phyloP scores from a whole-genome alignment of 805 yeast species.

The Saccharomycopsis selenospora region DNA sequence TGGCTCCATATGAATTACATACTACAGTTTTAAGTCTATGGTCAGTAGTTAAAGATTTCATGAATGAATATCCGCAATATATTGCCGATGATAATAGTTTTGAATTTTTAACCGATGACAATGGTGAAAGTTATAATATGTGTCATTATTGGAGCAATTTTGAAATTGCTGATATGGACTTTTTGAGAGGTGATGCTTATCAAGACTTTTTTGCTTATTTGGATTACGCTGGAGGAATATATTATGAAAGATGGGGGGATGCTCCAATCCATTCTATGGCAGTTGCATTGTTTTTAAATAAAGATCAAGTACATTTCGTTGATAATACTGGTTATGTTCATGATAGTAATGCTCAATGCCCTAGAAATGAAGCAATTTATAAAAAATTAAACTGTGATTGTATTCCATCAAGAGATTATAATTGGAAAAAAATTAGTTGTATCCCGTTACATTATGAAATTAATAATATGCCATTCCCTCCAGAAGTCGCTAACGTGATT shows the following conservation, averaged over 20 bases:
- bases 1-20: slow-evolving; percentile 45
- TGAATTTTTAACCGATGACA: slow-evolving; percentile 42
- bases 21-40: slow-evolving; percentile 48
- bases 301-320: slow-evolving; percentile 31
- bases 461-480: slow-evolving; percentile 28
- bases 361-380: slow-evolving; percentile 40
- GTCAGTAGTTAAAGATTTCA: slow-evolving; percentile 40
- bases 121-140: slow-evolving; percentile 38
- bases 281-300: slow-evolving; percentile 30
- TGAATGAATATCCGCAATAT: slow-evolving; percentile 37
- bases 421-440: slow-evolving; percentile 46
- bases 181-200: slow-evolving; percentile 42
- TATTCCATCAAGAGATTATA: slow-evolving; percentile 39
- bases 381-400: slow-evolving; percentile 44
- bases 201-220: slow-evolving; percentile 37
- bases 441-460: slow-evolving; percentile 38
- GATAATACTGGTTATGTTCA: slow-evolving; percentile 49
- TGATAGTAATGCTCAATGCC: slow-evolving; percentile 53
- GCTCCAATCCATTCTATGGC: slow-evolving; percentile 47
- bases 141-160: slow-evolving; percentile 65
- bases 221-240: slow-evolving; percentile 45
- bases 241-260: slow-evolving; percentile 58
- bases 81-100: slow-evolving; percentile 42
- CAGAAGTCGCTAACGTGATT: slow-evolving; percentile 23
- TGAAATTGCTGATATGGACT: slow-evolving; percentile 47